phyloP scores from a whole-genome alignment of 805 yeast genomes.

The Yarrowia phangngaensis region DNA sequence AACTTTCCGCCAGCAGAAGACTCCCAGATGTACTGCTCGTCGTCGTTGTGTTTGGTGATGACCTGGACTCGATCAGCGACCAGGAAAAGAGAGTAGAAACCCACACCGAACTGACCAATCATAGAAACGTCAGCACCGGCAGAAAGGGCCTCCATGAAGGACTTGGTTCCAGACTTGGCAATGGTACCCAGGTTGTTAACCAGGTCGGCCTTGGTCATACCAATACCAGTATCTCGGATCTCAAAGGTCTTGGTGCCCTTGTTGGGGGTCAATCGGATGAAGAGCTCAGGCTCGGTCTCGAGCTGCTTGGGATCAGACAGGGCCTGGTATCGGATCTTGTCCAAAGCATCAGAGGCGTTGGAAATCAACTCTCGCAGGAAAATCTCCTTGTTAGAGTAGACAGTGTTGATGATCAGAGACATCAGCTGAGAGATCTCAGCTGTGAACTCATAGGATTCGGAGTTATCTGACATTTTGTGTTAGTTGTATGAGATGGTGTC shows the following conservation, averaged over 20 bases:
- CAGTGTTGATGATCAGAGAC: constrained; percentile 99
- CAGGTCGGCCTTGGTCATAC: constrained; percentile 99
- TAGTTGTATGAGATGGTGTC: not conserved
- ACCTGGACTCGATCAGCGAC: constrained; percentile 99
- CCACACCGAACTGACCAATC: constrained; percentile 99
- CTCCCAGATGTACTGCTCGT: constrained; percentile 99
- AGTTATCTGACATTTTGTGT: constrained; percentile 24
- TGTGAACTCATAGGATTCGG: constrained; percentile 71
- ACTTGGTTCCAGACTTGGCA: constrained; percentile 99
- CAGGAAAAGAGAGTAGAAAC: constrained; percentile 98
- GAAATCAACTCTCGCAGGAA: constrained; percentile 98
- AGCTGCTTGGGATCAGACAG: constrained; percentile 85
- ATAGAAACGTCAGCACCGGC: constrained; percentile 99
- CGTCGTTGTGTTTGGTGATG: constrained; percentile 96
- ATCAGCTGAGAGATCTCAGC: constrained; percentile 99
- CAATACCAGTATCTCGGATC: constrained; percentile 99
- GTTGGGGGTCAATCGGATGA: constrained; percentile 94
- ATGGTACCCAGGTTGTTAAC: constrained; percentile 99
- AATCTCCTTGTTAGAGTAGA: constrained; percentile 98
- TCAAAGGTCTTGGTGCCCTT: constrained; percentile 93
- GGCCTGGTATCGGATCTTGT: constrained; percentile 96
- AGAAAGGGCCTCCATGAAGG: constrained; percentile 98
- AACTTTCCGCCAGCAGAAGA: constrained; percentile 99
- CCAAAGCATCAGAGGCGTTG: constrained; percentile 98
- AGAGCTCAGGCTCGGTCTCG: constrained; percentile 93